These are phyloP conservation scores for Aphanomyces stellatus DNA, from an alignment of 352 stramenopile genomes.

Conservation along the genomic window DNA sequence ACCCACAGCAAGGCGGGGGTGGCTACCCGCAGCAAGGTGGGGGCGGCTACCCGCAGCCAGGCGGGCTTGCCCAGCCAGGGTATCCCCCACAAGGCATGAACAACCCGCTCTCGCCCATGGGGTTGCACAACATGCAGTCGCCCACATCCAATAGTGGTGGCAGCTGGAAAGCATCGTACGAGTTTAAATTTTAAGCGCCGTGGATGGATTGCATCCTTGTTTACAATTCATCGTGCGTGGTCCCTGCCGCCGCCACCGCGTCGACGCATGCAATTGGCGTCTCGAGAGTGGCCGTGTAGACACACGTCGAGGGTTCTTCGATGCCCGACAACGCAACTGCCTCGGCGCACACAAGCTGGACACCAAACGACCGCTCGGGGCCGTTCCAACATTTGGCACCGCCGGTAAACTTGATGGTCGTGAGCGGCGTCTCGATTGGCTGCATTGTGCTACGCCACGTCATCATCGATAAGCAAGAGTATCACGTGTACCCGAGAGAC, in stretches of 20 bases:
- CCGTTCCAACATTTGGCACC: slow-evolving; percentile 86
- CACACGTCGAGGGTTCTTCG: slow-evolving; percentile 78
- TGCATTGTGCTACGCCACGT: neutral
- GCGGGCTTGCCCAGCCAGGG: too few relatives aligned
- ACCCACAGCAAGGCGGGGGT: neutral
- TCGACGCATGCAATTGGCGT: slow-evolving; percentile 60
- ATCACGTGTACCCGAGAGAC: slow-evolving; percentile 40
- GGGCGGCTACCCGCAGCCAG: neutral
- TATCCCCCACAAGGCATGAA: neutral
- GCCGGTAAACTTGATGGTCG: slow-evolving; percentile 46
- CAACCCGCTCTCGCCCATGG: slow-evolving; percentile 15
- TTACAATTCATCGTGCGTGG: slow-evolving; percentile 16
- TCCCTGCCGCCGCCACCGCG: neutral
- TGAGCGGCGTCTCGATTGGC: neutral
- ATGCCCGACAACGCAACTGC: slow-evolving; percentile 56
- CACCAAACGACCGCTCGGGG: slow-evolving; percentile 62
- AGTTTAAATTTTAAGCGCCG: slow-evolving; percentile 21
- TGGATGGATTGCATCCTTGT: too few relatives aligned
- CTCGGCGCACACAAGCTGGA: slow-evolving; percentile 61
- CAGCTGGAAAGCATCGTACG: slow-evolving; percentile 16
- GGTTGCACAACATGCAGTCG: slow-evolving; percentile 16
- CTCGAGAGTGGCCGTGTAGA: slow-evolving; percentile 74
- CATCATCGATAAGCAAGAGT: slow-evolving; percentile 8
- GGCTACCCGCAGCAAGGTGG: neutral
- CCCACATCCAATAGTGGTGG: neutral